Evolutionary conservation across 2,329 filamentous ascomycete genomes (phyloP).

Genomic region (Achaetomium macrosporum): DNA sequence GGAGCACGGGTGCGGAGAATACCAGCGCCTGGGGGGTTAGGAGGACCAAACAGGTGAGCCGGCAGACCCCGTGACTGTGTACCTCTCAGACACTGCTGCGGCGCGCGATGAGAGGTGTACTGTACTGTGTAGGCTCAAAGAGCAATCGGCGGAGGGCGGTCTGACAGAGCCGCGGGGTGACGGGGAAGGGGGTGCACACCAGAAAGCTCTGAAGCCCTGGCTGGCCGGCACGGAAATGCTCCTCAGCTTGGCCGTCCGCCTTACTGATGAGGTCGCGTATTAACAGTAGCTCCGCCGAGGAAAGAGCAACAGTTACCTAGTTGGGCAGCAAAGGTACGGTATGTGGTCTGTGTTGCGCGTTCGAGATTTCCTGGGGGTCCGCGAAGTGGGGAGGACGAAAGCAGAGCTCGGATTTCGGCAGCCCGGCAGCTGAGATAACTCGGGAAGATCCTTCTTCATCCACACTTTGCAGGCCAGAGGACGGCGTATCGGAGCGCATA

Average conservation of each 20-base stretch:
- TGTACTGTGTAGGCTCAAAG: background rate
- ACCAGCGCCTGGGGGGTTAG: constrained; percentile 7
- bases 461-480: background rate
- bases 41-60: constrained; percentile 7
- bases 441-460: constrained; percentile 4
- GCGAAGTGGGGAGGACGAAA: constrained; percentile 18
- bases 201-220: constrained; percentile 7
- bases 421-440: constrained; percentile 11
- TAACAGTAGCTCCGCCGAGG: constrained; percentile 12
- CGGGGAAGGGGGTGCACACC: background rate
- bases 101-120: background rate
- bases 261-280: constrained; percentile 9
- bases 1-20: constrained; percentile 19
- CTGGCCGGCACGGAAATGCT: constrained; percentile 6
- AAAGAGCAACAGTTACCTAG: constrained; percentile 8
- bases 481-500: constrained; percentile 2
- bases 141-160: constrained; percentile 8
- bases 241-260: constrained; percentile 10
- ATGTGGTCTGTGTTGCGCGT: constrained; percentile 10
- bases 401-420: constrained; percentile 17
- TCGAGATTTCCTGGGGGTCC: constrained; percentile 7
- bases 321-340: constrained; percentile 25
- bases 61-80: constrained; percentile 14
- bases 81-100: constrained; percentile 1
- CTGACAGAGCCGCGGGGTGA: constrained; percentile 5